These are phyloP conservation scores for Erigeron canadensis DNA, from an alignment of 129 eudicot species.

Conservation along the genomic window DNA sequence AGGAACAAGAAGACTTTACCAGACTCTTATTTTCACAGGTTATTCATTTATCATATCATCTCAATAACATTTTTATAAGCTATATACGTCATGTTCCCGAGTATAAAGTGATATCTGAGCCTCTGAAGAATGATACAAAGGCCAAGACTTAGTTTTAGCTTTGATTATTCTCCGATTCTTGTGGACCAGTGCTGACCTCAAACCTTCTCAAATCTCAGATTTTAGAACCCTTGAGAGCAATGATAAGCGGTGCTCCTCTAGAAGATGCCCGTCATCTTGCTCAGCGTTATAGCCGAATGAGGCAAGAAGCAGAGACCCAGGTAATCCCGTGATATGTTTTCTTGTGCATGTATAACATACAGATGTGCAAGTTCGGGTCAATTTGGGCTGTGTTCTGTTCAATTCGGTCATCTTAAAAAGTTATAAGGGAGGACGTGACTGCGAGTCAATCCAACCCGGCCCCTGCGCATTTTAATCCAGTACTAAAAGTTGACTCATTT, in stretches of 20 bases:
- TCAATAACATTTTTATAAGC: not conserved
- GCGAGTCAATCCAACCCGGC: not conserved
- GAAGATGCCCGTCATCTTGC: constrained; percentile 99
- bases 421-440: not conserved
- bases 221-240: constrained; percentile 90
- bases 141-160: not conserved
- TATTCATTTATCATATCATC: not conserved
- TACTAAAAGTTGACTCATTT: not conserved
- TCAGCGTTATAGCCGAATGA: constrained; percentile 92
- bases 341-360: not conserved
- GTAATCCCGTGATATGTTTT: constrained; percentile 35
- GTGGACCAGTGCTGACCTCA: constrained; percentile 8
- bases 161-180: constrained; percentile 1
- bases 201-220: constrained; percentile 40
- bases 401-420: not conserved
- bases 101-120: not conserved
- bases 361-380: not conserved
- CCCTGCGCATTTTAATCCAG: not conserved
- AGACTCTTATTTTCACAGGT: constrained; percentile 81
- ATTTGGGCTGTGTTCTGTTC: not conserved
- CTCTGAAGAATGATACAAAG: constrained; percentile 2
- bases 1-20: constrained; percentile 94
- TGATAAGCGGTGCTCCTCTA: constrained; percentile 82
- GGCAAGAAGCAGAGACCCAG: constrained; percentile 99
- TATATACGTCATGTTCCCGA: constrained; percentile 13